Evolutionary conservation across 352 stramenopile genomes (phyloP).

Genomic region (Phytopythium litorale): DNA sequence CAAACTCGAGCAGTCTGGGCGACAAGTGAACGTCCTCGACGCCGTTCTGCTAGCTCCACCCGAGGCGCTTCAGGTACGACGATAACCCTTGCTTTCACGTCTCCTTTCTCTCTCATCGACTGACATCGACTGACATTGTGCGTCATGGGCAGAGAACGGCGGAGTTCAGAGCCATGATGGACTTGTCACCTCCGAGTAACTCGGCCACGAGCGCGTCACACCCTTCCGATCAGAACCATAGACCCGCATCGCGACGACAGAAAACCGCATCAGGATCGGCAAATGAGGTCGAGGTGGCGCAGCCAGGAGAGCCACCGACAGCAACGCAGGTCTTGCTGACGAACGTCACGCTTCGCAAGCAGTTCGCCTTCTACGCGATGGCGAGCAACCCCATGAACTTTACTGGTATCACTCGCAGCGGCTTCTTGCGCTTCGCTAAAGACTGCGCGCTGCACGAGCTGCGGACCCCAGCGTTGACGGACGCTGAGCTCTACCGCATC

Average conservation of each 20-base stretch:
- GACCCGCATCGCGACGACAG: neutral
- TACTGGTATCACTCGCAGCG: constrained; percentile 48
- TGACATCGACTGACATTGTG: constrained; percentile 4
- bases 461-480: constrained; percentile 25
- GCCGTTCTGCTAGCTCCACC: constrained; percentile 43
- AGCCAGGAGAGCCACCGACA: neutral
- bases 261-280: neutral
- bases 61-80: constrained; percentile 34
- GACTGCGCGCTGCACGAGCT: constrained; percentile 51
- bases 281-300: neutral
- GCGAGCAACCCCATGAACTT: constrained; percentile 60
- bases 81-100: neutral
- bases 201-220: neutral
- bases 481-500: constrained; percentile 54
- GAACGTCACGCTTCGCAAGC: constrained; percentile 53
- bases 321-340: constrained; percentile 23
- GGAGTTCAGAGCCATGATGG: constrained; percentile 36
- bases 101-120: neutral
- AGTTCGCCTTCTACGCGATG: constrained; percentile 71
- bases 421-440: constrained; percentile 63
- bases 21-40: constrained; percentile 59
- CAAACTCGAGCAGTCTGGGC: constrained; percentile 51
- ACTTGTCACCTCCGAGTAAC: constrained; percentile 13
- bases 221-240: neutral
- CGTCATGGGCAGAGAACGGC: constrained; percentile 17